A percentile compares a stretch with the other conserved stretches of the same genome.
Conservation (phyloP, 176 grass and related monocot genomes). For the Puya raimondii region DNA sequence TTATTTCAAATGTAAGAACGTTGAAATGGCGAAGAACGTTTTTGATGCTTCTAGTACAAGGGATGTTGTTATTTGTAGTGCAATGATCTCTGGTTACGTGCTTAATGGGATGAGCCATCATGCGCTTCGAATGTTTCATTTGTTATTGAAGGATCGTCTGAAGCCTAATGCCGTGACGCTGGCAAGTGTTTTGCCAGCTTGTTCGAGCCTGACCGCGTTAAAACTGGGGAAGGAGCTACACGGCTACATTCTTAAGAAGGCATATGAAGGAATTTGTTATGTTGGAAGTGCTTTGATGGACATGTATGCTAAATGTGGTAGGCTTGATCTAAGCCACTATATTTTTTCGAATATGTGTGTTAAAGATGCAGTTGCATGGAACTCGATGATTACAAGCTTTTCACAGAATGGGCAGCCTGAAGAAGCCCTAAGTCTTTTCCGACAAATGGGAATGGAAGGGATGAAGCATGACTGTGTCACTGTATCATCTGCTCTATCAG, state of each 20-base stretch:
- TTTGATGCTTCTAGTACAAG: constrained; percentile 42
- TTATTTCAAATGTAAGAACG: constrained; percentile 72
- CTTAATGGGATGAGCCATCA: constrained; percentile 57
- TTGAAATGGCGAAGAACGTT: constrained; percentile 57
- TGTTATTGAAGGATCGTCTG: constrained; percentile 33
- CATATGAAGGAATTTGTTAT: constrained; percentile 54
- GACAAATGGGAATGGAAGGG: constrained; percentile 57
- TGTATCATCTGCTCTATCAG: constrained; percentile 66
- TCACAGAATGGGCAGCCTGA: constrained; percentile 69
- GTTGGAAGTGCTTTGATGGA: constrained; percentile 68
- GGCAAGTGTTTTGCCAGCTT: constrained; percentile 58
- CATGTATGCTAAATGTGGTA: constrained; percentile 86
- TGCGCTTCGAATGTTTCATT: constrained; percentile 51
- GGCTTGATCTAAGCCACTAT: constrained; percentile 56
- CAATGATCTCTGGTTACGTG: constrained; percentile 80
- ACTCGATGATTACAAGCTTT: constrained; percentile 87
- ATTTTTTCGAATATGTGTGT: constrained; percentile 46
- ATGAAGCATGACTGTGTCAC: constrained; percentile 54
- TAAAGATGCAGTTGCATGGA: constrained; percentile 72
- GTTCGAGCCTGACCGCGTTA: constrained; percentile 43
- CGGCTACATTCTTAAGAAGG: constrained; percentile 63
- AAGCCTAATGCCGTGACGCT: constrained; percentile 69
- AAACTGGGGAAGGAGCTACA: constrained; percentile 66
- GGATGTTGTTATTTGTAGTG: constrained; percentile 69
- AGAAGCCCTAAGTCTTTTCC: constrained; percentile 56